Conservation (phyloP, 2,329 filamentous ascomycete genomes). For the Emmonsiellopsis sp. region DNA sequence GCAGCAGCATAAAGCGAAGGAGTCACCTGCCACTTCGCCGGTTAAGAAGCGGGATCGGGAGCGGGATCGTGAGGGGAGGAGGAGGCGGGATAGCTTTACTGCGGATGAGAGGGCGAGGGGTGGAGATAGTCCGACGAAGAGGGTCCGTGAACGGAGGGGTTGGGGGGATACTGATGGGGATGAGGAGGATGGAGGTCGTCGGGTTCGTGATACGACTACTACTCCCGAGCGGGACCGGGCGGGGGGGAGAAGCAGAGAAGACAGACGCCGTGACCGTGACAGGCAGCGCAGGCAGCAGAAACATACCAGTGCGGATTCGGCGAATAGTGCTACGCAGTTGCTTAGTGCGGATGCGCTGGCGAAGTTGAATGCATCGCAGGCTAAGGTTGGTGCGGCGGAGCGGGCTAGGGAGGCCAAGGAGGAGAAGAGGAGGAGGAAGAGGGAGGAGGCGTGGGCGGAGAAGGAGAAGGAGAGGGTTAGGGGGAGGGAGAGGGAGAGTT, state of each 20-base stretch:
- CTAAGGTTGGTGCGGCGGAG: slow-evolving; percentile 41
- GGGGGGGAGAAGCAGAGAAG: slow-evolving; percentile 11
- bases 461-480: slow-evolving; percentile 11
- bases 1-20: slow-evolving; percentile 25
- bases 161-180: slow-evolving; percentile 15
- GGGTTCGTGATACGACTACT: slow-evolving; percentile 14
- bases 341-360: slow-evolving; percentile 52
- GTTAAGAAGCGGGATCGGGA: slow-evolving; percentile 25
- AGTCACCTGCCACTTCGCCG: slow-evolving; percentile 29
- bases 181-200: slow-evolving; percentile 17
- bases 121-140: slow-evolving; percentile 19
- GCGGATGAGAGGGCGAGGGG: slow-evolving; percentile 12
- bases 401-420: slow-evolving; percentile 32
- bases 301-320: slow-evolving; percentile 33
- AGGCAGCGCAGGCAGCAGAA: slow-evolving; percentile 18
- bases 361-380: slow-evolving; percentile 56
- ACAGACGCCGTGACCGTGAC: not conserved
- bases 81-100: slow-evolving; percentile 14
- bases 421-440: slow-evolving; percentile 19
- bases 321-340: slow-evolving; percentile 33
- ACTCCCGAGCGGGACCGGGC: slow-evolving; percentile 11
- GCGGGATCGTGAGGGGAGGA: slow-evolving; percentile 25
- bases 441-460: slow-evolving; percentile 25
- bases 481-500: slow-evolving; percentile 9
- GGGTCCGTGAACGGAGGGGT: slow-evolving; percentile 16